These are phyloP conservation scores for Pilatotrama ljubarskyi DNA, from an alignment of 768 basidiomycete genomes.

Conservation along the genomic window DNA sequence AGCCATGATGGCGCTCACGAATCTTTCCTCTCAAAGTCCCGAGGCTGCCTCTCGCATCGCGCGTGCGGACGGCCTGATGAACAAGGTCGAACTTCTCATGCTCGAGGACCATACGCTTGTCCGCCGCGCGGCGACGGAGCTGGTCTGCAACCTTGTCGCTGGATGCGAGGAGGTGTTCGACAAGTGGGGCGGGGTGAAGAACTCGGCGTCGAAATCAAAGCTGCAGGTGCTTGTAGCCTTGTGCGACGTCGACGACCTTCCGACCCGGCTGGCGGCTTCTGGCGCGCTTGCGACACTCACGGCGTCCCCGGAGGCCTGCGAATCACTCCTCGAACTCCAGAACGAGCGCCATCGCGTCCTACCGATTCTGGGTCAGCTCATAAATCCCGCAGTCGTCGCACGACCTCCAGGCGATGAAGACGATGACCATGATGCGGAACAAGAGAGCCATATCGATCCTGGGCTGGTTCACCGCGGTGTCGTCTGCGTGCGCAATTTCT, in stretches of 20 bases:
- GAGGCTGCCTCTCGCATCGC: constrained; percentile 69
- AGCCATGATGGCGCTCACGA: constrained; percentile 94
- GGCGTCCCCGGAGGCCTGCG: constrained; percentile 58
- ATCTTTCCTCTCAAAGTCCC: constrained; percentile 78
- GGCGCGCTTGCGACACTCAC: constrained; percentile 87
- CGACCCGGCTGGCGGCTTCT: constrained; percentile 86
- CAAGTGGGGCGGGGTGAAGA: constrained; percentile 57
- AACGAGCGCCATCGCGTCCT: constrained; percentile 62
- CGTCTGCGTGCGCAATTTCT: constrained; percentile 70
- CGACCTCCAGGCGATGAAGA: constrained; percentile 37
- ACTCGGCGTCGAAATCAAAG: constrained; percentile 53
- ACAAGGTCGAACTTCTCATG: constrained; percentile 69
- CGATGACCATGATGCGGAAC: constrained; percentile 34
- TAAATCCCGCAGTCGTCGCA: constrained; percentile 53
- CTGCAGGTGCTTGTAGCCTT: constrained; percentile 83
- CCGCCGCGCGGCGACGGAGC: constrained; percentile 85
- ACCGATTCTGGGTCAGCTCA: constrained; percentile 63
- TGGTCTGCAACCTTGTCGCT: constrained; percentile 87
- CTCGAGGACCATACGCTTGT: constrained; percentile 82
- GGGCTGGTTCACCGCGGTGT: constrained; percentile 79
- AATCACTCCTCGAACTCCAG: constrained; percentile 62
- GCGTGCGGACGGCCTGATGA: constrained; percentile 55
- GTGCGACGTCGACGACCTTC: constrained; percentile 81
- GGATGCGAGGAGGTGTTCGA: constrained; percentile 77
- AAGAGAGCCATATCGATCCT: constrained; percentile 40